Conservation (phyloP, 2,329 filamentous ascomycete genomes). For the Aspergillus transmontanensis region DNA sequence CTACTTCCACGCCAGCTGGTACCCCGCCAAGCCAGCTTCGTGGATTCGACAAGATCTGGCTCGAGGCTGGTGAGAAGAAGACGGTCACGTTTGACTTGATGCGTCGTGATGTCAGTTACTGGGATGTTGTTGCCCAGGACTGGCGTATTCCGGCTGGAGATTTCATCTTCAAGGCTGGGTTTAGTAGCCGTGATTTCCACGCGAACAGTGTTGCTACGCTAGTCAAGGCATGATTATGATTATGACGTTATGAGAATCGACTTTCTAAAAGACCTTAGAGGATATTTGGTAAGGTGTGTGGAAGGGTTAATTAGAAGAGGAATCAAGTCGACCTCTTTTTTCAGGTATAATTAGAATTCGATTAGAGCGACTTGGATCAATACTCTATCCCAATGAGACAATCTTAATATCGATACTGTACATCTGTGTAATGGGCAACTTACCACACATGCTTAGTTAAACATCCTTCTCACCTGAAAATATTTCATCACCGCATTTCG, state of each 20-base stretch:
- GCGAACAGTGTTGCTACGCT: background rate
- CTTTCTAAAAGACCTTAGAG: no score
- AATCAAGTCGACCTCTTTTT: no score
- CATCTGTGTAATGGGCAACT: no score
- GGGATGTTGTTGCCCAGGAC: conserved; percentile 60
- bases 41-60: conserved; percentile 62
- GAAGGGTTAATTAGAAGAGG: no score
- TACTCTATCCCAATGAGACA: no score
- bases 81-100: conserved; percentile 56
- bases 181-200: conserved; percentile 1
- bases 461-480: no score
- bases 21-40: conserved; percentile 56
- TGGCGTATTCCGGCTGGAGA: conserved; percentile 48
- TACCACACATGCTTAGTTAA: no score
- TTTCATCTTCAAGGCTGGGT: conserved; percentile 3
- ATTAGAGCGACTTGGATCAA: no score
- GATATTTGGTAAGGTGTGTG: no score
- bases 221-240: background rate
- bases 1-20: conserved; percentile 28
- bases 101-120: conserved; percentile 64
- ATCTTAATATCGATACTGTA: no score
- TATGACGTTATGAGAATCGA: background rate
- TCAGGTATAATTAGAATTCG: no score
- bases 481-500: no score
- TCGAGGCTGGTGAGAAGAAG: conserved; percentile 53